phyloP scores from a whole-genome alignment of 345 rosid species.

The Diplotaxis tenuifolia region DNA sequence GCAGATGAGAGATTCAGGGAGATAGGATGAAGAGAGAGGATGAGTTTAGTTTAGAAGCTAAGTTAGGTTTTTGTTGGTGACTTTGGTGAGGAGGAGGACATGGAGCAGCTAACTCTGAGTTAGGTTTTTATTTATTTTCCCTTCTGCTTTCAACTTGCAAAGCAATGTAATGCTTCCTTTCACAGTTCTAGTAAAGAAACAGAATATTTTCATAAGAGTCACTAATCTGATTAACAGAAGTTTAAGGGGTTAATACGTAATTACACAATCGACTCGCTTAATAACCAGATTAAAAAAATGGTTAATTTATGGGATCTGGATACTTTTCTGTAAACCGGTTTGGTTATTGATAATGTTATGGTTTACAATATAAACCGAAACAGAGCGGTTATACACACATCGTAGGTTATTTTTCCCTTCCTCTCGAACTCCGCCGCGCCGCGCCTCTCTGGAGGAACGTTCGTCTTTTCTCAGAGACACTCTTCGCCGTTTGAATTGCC shows the following conservation, averaged over 20 bases:
- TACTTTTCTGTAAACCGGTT: constrained; percentile 1
- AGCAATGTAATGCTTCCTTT: background rate
- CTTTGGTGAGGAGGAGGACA: background rate
- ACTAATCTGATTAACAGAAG: background rate
- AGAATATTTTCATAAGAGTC: background rate
- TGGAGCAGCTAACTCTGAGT: background rate
- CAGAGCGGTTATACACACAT: background rate
- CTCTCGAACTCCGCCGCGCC: background rate
- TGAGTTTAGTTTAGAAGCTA: background rate
- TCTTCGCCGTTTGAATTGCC: background rate
- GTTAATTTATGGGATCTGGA: too few relatives aligned
- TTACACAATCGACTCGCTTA: background rate
- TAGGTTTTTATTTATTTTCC: background rate
- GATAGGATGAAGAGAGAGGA: background rate
- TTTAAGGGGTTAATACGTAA: background rate
- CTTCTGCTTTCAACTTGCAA: background rate
- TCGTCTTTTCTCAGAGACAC: background rate
- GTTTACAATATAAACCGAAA: background rate
- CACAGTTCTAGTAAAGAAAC: background rate
- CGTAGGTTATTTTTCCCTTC: background rate
- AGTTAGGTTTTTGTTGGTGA: background rate
- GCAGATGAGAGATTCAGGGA: constrained; percentile 21
- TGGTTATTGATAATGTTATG: background rate
- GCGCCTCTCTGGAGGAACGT: background rate
- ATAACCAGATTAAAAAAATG: background rate